These are phyloP conservation scores for Emmonsiellopsis sp. DNA, from an alignment of 2,329 filamentous ascomycete genomes.

Conservation along the genomic window DNA sequence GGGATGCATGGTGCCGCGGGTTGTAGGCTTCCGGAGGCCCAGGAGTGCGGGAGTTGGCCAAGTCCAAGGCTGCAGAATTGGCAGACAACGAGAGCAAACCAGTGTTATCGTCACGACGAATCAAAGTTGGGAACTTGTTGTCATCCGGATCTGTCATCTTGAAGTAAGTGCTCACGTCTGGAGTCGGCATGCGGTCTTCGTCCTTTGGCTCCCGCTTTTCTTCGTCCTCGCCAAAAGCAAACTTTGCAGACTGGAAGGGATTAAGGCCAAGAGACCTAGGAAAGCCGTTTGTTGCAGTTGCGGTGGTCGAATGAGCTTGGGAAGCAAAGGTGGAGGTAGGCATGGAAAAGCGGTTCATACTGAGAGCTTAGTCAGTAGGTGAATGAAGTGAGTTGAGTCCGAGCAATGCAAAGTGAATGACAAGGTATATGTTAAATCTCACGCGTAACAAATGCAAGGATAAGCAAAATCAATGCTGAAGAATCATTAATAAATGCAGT, in stretches of 20 bases:
- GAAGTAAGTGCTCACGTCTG: constrained; percentile 60
- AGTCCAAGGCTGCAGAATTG: constrained; percentile 70
- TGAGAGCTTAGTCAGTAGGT: constrained; percentile 28
- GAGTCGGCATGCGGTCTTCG: constrained; percentile 45
- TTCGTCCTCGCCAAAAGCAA: constrained; percentile 77
- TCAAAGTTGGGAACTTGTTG: constrained; percentile 62
- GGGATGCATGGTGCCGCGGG: constrained; percentile 58
- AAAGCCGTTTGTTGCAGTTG: constrained; percentile 18
- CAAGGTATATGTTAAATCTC: not conserved
- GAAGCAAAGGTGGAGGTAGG: constrained; percentile 51
- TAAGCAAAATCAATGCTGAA: not conserved
- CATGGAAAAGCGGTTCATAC: constrained; percentile 87
- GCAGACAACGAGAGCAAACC: constrained; percentile 64
- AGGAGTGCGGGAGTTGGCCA: constrained; percentile 60
- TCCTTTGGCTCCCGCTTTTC: constrained; percentile 49
- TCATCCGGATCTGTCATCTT: constrained; percentile 68
- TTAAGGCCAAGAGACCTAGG: constrained; percentile 51
- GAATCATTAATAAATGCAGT: constrained; percentile 3
- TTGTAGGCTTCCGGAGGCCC: constrained; percentile 54
- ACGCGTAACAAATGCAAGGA: not conserved
- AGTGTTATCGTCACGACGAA: constrained; percentile 40
- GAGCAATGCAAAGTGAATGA: not conserved
- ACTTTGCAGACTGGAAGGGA: constrained; percentile 74
- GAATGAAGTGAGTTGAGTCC: not conserved
- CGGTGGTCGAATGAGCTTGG: constrained; percentile 23